Evolutionary conservation across 2,329 filamentous ascomycete species (phyloP), one percentile per base, ranked within the genome.

Genomic region (Thermothelomyces thermophilus): DNA sequence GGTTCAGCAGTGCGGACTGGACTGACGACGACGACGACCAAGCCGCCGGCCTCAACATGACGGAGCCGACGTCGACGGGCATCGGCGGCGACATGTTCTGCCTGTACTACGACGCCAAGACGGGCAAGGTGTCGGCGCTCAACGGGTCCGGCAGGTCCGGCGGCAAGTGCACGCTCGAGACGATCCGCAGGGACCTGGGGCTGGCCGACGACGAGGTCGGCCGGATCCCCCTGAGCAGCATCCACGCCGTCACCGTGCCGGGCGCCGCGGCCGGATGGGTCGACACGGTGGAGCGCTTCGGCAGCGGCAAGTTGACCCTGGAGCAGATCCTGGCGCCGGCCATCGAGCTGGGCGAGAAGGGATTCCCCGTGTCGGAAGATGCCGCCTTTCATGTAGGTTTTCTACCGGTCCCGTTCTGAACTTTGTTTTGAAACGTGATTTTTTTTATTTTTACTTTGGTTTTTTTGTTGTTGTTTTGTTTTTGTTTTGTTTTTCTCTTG

Each of bases 21-120:
- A 36, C 48, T 50, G n/a, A 50, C 42, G 24, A 19, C 8, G n/a
- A 28, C 3, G 6, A 31, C 30, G 9, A 9, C 30, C 30, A 51
- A 88, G 91, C 93, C 39, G 93, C 93, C 28, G 90, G 83, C 5
- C 75, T 98, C 50, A 97, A 96, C 69, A 80, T 97, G 64, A 95
- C 91, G 0, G 93, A 98, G 65, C 93, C 93, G 7, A 83, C 83
- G 52, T 93, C 87, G 5, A 97, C 93, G 0, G 93, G 93, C 35
- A 96, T 98, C 53, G 93, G 93, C 50, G 93, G 93, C 55, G 93
- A 98, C 70, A 90, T 95, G 83, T 98, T 97, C 71, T 90, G 90
- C 67, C 80, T 97, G 31, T 96, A 82, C 74, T 97, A 91, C 72
- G 80, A 94, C 64, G 88, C 89, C 36, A 79, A 84, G 59, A 87